phyloP scores from a whole-genome alignment of 2,329 filamentous ascomycete genomes.

The Clarireedia hainanense region DNA sequence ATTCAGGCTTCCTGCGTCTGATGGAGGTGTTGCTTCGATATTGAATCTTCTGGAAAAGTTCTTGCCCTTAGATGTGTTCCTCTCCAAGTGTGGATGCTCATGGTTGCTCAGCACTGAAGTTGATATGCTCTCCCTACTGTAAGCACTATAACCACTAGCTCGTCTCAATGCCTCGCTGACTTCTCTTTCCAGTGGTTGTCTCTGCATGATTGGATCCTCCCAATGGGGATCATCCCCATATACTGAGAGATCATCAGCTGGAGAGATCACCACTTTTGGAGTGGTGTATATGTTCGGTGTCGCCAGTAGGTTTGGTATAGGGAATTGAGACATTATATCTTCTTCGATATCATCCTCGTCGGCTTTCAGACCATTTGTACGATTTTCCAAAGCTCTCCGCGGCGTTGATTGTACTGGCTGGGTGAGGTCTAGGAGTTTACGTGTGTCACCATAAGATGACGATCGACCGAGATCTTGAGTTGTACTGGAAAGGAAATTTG shows the following conservation, averaged over 20 bases:
- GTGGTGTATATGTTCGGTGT: not conserved
- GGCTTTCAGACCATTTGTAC: not conserved
- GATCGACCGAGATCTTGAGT: slow-evolving; percentile 11
- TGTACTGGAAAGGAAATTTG: slow-evolving; percentile 2
- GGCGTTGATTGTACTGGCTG: not conserved
- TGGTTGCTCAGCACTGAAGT: slow-evolving; percentile 12
- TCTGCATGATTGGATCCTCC: not conserved
- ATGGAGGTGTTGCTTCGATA: slow-evolving; percentile 8
- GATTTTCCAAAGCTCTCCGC: not conserved
- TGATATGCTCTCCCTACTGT: slow-evolving; percentile 20
- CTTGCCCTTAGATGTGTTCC: slow-evolving; percentile 7
- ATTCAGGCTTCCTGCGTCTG: slow-evolving; percentile 5
- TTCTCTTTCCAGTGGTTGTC: slow-evolving; percentile 23
- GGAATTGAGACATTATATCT: slow-evolving; percentile 1
- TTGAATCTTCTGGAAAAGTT: slow-evolving; percentile 12
- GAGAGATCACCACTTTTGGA: slow-evolving; percentile 13
- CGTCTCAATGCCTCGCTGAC: slow-evolving; percentile 25
- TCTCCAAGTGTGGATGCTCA: slow-evolving; percentile 8
- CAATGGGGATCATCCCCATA: slow-evolving; percentile 7
- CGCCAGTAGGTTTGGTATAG: slow-evolving; percentile 7
- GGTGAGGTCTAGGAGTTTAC: slow-evolving; percentile 17
- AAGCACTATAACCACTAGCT: slow-evolving; percentile 21
- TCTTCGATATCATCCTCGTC: slow-evolving; percentile 2
- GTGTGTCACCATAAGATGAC: slow-evolving; percentile 17
- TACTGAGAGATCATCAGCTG: slow-evolving; percentile 8